Evolutionary conservation across 75 land plant genomes (phyloP).

Genomic region (Chamaecyparis obtusa): DNA sequence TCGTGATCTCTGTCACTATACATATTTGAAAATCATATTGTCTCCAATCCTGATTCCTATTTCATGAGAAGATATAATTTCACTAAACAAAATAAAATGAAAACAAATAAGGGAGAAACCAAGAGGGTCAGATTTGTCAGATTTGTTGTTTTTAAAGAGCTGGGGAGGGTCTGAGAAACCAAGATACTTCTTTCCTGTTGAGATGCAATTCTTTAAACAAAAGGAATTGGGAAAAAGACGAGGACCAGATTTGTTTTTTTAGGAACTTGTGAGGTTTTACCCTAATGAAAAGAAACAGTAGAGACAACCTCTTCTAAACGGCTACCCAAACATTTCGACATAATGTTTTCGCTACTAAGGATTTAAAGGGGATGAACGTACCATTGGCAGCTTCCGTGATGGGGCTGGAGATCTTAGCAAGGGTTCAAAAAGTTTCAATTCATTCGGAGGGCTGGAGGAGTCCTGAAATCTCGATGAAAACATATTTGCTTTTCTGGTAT

Average conservation of each 20-base stretch:
- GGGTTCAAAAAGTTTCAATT: constrained; percentile 8
- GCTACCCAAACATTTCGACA: neutral
- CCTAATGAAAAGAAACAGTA: neutral
- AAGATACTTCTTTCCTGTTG: neutral
- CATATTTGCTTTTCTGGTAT: neutral
- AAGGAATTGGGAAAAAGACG: neutral
- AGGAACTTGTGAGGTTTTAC: neutral
- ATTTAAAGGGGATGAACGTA: neutral
- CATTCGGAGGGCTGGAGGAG: neutral
- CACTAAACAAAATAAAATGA: neutral
- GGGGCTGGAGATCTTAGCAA: constrained; percentile 8
- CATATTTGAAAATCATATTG: neutral
- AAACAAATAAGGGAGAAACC: neutral
- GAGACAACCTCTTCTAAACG: neutral
- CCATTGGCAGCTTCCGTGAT: constrained; percentile 8
- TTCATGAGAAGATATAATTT: neutral
- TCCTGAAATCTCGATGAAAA: neutral
- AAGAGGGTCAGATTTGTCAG: neutral
- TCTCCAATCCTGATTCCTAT: neutral
- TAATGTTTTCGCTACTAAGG: neutral
- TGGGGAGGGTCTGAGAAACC: neutral
- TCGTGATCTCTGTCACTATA: neutral
- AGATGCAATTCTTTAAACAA: neutral
- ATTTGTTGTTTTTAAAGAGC: neutral
- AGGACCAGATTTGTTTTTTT: neutral